phyloP scores from a whole-genome alignment of 2,329 filamentous ascomycete genomes.

The Apiospora arundinis region DNA sequence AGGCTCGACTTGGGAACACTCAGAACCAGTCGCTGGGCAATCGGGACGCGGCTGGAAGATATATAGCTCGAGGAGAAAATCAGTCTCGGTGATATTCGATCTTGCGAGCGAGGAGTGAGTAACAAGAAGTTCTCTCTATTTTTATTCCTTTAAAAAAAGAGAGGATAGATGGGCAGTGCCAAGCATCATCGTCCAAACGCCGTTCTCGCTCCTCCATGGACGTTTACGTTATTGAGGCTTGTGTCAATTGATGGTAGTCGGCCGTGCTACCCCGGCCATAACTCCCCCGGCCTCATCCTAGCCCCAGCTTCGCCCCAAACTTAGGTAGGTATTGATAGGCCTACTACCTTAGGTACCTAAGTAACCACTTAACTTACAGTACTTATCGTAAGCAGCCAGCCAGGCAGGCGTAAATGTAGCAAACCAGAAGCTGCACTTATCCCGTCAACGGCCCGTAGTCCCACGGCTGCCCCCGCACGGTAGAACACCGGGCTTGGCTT shows the following conservation, averaged over 20 bases:
- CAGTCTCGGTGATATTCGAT: no score
- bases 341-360: no score
- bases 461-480: neutral
- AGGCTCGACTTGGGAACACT: neutral
- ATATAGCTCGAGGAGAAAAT: neutral
- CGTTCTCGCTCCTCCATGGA: neutral
- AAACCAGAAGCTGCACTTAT: neutral
- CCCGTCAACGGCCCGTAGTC: neutral
- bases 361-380: no score
- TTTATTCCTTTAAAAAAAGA: neutral
- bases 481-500: conserved; percentile 7
- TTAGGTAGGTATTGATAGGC: no score
- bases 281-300: neutral
- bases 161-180: neutral
- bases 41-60: neutral
- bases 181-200: neutral
- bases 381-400: neutral
- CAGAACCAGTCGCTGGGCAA: neutral
- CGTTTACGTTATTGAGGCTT: neutral
- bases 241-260: neutral
- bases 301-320: neutral
- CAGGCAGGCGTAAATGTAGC: neutral
- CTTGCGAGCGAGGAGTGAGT: no score
- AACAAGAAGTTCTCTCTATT: no score
- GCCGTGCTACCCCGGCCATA: neutral